Conservation (phyloP, 2,329 filamentous ascomycete species). For the Aspergillus quadricinctus region DNA sequence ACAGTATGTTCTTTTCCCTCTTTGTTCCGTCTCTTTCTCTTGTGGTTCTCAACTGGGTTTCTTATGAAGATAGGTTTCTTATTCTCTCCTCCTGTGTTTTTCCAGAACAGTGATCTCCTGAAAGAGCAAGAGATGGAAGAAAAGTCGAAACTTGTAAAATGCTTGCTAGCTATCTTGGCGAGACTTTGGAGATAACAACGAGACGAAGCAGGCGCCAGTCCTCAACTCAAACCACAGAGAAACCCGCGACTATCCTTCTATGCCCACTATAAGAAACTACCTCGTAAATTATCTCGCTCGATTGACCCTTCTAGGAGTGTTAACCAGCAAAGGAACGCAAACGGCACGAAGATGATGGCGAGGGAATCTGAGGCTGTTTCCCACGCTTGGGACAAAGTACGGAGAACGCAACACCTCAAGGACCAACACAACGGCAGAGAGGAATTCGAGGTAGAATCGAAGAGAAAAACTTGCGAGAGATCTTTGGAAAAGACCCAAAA, state of each 20-base stretch:
- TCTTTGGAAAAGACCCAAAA: not conserved
- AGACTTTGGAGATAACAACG: conserved; percentile 36
- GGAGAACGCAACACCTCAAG: not conserved
- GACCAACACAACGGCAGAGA: not conserved
- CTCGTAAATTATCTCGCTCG: conserved; percentile 16
- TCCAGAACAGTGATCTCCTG: conserved; percentile 22
- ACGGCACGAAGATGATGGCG: conserved; percentile 6
- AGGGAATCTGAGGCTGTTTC: not conserved
- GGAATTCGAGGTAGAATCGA: not conserved
- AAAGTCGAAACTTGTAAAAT: conserved; percentile 41
- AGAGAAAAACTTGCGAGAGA: not conserved
- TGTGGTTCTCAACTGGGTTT: conserved; percentile 2
- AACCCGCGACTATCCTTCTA: conserved; percentile 23
- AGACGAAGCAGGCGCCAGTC: conserved; percentile 28
- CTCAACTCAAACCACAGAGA: conserved; percentile 24
- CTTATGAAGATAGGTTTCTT: conserved; percentile 16
- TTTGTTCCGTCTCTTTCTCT: conserved; percentile 14
- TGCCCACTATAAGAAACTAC: conserved; percentile 19
- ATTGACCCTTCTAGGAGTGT: conserved; percentile 17
- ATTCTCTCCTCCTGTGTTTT: conserved; percentile 21
- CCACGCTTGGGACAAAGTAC: not conserved
- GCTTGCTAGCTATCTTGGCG: conserved; percentile 44
- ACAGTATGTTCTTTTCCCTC: conserved; percentile 15
- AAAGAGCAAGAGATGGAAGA: conserved; percentile 32
- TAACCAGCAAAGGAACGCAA: conserved; percentile 14